Conservation (phyloP, 1,139 yeast species). For the Kodamaea anthophila region DNA sequence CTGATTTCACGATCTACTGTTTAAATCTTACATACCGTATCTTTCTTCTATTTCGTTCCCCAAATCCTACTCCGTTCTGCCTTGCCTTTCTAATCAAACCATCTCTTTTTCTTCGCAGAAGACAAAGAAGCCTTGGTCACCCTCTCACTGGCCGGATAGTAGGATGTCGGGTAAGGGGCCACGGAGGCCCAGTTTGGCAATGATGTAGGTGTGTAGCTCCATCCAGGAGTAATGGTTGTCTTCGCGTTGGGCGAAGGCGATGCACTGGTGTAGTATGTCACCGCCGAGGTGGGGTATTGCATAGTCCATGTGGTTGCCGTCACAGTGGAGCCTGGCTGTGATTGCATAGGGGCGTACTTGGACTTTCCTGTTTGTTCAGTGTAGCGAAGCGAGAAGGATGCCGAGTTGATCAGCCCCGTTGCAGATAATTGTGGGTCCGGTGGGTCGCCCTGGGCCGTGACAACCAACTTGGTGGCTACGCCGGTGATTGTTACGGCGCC, state of each 20-base stretch:
- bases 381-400: conserved; percentile 50
- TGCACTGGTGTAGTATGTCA: conserved; percentile 44
- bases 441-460: conserved; percentile 30
- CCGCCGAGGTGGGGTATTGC: conserved; percentile 60
- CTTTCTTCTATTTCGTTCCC: too few relatives aligned
- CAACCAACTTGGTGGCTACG: conserved; percentile 7
- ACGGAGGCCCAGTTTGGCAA: conserved; percentile 60
- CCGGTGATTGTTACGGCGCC: conserved; percentile 19
- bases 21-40: too few relatives aligned
- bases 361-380: conserved; percentile 68
- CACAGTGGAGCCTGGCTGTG: conserved; percentile 68
- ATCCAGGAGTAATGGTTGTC: conserved; percentile 75
- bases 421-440: conserved; percentile 37
- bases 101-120: conserved; percentile 31
- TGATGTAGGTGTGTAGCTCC: conserved; percentile 69
- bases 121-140: conserved; percentile 35
- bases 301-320: conserved; percentile 63
- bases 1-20: too few relatives aligned
- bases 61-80: too few relatives aligned
- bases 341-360: conserved; percentile 87
- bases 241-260: conserved; percentile 38
- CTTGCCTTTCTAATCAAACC: conserved; percentile 21
- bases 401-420: conserved; percentile 24
- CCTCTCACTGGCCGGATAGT: conserved; percentile 36
- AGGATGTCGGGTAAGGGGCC: conserved; percentile 58